Conservation (phyloP, 345 rosid genomes). For the Chamaenerion angustifolium region DNA sequence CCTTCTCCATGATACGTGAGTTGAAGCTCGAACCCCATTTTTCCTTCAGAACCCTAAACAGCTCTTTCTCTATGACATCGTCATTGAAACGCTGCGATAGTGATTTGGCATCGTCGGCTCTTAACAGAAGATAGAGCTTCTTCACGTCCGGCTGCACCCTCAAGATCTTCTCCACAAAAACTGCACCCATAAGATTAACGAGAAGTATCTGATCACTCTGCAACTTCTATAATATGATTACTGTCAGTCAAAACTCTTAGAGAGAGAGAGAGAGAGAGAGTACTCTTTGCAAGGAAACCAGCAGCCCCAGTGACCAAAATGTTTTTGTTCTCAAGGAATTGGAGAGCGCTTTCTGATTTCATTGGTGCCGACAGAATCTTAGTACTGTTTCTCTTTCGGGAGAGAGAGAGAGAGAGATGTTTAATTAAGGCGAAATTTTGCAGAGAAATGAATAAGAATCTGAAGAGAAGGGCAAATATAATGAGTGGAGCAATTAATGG, state of each 20-base stretch:
- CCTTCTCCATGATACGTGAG: constrained; percentile 33
- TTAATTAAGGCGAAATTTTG: too few species aligned
- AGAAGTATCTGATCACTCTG: too few species aligned
- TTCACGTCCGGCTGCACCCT: constrained; percentile 24
- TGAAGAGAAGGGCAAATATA: too few species aligned
- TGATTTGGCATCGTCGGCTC: constrained; percentile 22
- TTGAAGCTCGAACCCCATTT: constrained; percentile 21
- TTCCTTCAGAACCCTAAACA: constrained; percentile 38
- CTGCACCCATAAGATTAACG: constrained; percentile 5
- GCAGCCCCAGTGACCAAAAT: constrained; percentile 32
- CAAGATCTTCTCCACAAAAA: constrained; percentile 21
- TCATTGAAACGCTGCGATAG: constrained; percentile 15
- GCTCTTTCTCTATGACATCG: constrained; percentile 40
- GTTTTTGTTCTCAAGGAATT: constrained; percentile 22
- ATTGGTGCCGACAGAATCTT: constrained; percentile 1
- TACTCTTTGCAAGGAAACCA: constrained; percentile 34
- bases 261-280: neutral
- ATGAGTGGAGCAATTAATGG: too few species aligned
- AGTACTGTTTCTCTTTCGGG: too few species aligned
- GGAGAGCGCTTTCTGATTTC: constrained; percentile 16
- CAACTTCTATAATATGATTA: too few species aligned
- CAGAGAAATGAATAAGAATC: too few species aligned
- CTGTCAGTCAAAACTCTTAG: too few species aligned
- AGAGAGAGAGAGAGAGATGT: neutral
- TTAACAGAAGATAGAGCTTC: constrained; percentile 22